Evolutionary conservation across 805 yeast genomes (phyloP).

Genomic region (Starmerella sp.): DNA sequence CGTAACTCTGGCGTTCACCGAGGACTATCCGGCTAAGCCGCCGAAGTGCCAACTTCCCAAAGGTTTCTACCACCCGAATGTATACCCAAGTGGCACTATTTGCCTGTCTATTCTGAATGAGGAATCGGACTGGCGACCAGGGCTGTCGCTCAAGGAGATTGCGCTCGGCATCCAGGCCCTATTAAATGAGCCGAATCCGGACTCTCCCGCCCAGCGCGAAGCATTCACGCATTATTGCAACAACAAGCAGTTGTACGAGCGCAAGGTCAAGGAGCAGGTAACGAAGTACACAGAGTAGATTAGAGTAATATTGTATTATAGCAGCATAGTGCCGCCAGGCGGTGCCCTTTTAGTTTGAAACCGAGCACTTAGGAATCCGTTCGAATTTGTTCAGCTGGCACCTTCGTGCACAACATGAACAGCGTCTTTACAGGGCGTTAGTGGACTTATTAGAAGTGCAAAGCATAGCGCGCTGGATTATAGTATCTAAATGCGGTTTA

Average conservation of each 20-base stretch:
- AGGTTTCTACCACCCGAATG: constrained; percentile 92
- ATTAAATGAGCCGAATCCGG: constrained; percentile 80
- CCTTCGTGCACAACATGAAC: no score
- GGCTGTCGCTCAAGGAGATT: constrained; percentile 80
- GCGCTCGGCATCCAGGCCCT: constrained; percentile 87
- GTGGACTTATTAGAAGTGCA: no score
- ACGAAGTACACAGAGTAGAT: constrained; percentile 39
- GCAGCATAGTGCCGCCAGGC: no score
- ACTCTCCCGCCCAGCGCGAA: constrained; percentile 94
- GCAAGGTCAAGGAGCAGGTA: constrained; percentile 72
- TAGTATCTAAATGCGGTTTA: no score
- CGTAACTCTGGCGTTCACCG: constrained; percentile 63
- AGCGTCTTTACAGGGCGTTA: no score
- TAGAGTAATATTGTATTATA: neutral
- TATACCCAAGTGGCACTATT: constrained; percentile 94
- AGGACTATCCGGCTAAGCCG: constrained; percentile 92
- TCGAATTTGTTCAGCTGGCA: no score
- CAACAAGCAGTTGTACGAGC: constrained; percentile 57
- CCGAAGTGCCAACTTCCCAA: constrained; percentile 86
- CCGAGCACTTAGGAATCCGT: no score
- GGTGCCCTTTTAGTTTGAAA: no score
- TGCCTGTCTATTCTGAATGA: constrained; percentile 89
- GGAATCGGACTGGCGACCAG: constrained; percentile 97
- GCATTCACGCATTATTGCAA: constrained; percentile 59
- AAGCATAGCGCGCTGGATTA: no score